A percentile compares a stretch with the other conserved stretches of the same genome.
Conservation (phyloP, 768 basidiomycete genomes). For the Tricholoma saponaceum region DNA sequence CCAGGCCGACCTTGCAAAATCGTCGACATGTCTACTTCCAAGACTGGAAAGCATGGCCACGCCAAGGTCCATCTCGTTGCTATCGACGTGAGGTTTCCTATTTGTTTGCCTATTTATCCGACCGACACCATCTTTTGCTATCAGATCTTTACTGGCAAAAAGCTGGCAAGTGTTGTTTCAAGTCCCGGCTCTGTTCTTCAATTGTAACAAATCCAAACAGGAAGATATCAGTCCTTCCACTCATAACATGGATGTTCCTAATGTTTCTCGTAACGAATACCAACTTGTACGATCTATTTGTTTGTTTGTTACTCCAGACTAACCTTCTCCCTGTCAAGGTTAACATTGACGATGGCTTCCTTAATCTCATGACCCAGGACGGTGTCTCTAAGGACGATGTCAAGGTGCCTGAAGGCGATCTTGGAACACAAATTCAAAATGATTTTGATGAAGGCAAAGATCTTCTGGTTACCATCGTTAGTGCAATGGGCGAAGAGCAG, state of each 20-base stretch:
- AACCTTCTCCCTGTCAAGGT: constrained; percentile 37
- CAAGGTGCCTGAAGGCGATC: constrained; percentile 79
- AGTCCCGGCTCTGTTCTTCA: not conserved
- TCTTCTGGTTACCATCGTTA: constrained; percentile 78
- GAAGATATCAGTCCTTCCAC: constrained; percentile 96
- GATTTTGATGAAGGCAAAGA: constrained; percentile 88
- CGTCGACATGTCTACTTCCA: constrained; percentile 99
- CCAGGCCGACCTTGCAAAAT: constrained; percentile 96
- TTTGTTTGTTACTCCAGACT: constrained; percentile 7
- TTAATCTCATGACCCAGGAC: constrained; percentile 88
- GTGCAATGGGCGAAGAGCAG: constrained; percentile 93
- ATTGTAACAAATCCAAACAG: constrained; percentile 32
- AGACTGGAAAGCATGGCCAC: constrained; percentile 99
- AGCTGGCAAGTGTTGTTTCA: constrained; percentile 62
- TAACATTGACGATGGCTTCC: constrained; percentile 91
- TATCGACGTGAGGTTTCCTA: constrained; percentile 73
- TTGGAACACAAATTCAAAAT: constrained; percentile 66
- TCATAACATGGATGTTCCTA: constrained; percentile 99
- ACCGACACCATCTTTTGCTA: constrained; percentile 9
- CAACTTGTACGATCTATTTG: constrained; percentile 59
- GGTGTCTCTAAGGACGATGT: constrained; percentile 90
- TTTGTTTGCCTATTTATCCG: constrained; percentile 1
- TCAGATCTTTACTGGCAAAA: constrained; percentile 98
- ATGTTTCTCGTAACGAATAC: constrained; percentile 88
- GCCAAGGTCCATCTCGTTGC: constrained; percentile 98